Base-by-base conservation (phyloP, 768 basidiomycete species). In the Boletus rufocinnamomeus region DNA sequence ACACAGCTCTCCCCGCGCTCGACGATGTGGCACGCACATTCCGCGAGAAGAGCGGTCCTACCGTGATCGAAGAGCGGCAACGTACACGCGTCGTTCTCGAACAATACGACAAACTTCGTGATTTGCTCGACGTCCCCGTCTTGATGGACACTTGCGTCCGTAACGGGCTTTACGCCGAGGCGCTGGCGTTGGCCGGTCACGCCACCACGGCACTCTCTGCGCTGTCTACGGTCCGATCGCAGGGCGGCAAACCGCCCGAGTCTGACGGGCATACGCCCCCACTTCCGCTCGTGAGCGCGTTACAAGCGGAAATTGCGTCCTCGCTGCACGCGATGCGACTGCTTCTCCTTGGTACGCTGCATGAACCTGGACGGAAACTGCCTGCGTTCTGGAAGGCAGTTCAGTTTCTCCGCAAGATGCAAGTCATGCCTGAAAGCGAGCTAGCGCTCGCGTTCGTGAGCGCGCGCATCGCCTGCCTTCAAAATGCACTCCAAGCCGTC, bases 111-210 rank as follows among this genome's bases (percentile, higher is more conserved):
- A 95, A 95, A 73, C 82, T 98, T 59, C 82, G 90, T 62, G 95
- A 98, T 72, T 75, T 98, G 37, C 84, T 98, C 56, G 95, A 97
- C 64, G 83, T 95, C 49, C 94, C 96, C 10, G 79, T 90, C 51
- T 82, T 99, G 32, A 89, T 97, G 68, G 93, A 96, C 70, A 92
- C 93, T 1, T 98, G 94, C 69, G 90, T 97, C 16, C 84, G 94
- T 40, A 94, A 93, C 66, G 93, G 93, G 8, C 89, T 91, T 73
- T 98, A 95, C 76, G 81, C 86, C 53, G 97, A 98, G 69, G 95
- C 95, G 0, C 82, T 98, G 56, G 89, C 93, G 28, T 82, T 98
- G 40, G 82, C 89, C 6, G 77, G 82, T 27, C 94, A 96, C 71
- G 86, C 88, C 0, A 75, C 77, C 43, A 69, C 80, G 17, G 74